Evolutionary conservation across 2,329 filamentous ascomycete species (phyloP), one percentile per base, ranked within the genome.

Genomic region (Sporothrix inflata): DNA sequence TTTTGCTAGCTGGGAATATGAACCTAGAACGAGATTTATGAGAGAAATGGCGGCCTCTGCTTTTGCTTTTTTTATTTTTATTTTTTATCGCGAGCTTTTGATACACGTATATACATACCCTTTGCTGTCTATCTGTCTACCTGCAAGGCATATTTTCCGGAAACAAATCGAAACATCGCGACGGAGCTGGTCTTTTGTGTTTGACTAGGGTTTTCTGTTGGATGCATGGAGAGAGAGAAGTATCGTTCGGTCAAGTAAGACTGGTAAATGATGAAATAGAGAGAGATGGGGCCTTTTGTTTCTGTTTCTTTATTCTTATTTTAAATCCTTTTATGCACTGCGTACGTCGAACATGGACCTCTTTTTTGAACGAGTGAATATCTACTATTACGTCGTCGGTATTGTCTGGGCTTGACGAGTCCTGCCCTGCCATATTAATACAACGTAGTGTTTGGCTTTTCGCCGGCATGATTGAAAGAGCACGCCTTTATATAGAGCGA

Each of bases 21-120:
- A 40, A 8, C n/a, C 11, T 5, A 21, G 47, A 40, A 21, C 21
- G 65, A 67, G 14, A 68, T 16, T 45, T 24, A 27, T 42, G 60
- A 45, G 30, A 40, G 30, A 16, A 40, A 57, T 42, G 49, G 51
- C 7, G 19, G 12, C 34, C 24, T 42, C n/a, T 47, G n/a, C 12
- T 47, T 45, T 60, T 49, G 2, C 55, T 60, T 55, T 69, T 42
- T 40, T 60, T 55, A 55, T 42, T 40, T 40, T 16, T 27, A 5
- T 27, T 30, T 53, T 12, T 27, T 24, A 8, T 45, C 9, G 21
- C 40, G 47, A 68, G 38, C 40, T 65, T 21, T 27, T 65, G 60
- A 45, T 65, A 45, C 60, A 45, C 21, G 21, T 27, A 45, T 42
- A 45, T 45, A 65, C 60, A 65, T 65, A 65, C 60, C 60, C 60